A percentile compares a stretch with the other conserved stretches of the same genome.
phyloP scores from a whole-genome alignment of 345 rosid species.

The Aegle marmelos region DNA sequence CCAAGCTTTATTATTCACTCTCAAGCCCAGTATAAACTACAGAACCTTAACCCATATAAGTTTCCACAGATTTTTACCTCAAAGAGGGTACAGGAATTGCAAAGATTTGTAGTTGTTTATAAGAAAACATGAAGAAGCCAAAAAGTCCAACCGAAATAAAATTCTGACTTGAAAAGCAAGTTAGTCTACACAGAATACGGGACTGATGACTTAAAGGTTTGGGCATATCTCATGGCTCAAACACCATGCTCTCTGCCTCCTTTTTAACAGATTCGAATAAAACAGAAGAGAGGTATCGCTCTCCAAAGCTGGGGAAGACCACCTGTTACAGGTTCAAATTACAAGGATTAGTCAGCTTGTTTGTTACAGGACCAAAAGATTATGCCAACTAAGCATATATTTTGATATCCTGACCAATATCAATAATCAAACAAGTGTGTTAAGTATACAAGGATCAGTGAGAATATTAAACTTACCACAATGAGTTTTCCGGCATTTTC shows the following conservation, averaged over 20 bases:
- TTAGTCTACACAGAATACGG: conserved; percentile 17
- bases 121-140: not conserved
- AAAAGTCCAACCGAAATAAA: not conserved
- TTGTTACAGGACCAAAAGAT: not conserved
- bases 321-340: conserved; percentile 28
- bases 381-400: not conserved
- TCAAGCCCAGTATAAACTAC: not conserved
- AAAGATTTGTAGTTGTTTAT: not conserved
- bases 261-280: conserved; percentile 32
- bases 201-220: not conserved
- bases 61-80: not conserved
- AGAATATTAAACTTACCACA: conserved; percentile 41
- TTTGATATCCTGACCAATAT: not conserved
- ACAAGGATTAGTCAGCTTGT: not conserved
- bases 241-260: conserved; percentile 31
- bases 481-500: conserved; percentile 69
- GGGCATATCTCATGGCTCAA: conserved; percentile 15
- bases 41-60: not conserved
- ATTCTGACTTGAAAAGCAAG: not conserved
- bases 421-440: not conserved
- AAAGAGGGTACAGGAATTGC: no score
- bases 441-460: not conserved
- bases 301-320: conserved; percentile 50
- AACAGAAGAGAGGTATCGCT: conserved; percentile 36
- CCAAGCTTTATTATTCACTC: conserved; percentile 9